phyloP scores from a whole-genome alignment of 306 rosid genomes.

The Prunus mume region DNA sequence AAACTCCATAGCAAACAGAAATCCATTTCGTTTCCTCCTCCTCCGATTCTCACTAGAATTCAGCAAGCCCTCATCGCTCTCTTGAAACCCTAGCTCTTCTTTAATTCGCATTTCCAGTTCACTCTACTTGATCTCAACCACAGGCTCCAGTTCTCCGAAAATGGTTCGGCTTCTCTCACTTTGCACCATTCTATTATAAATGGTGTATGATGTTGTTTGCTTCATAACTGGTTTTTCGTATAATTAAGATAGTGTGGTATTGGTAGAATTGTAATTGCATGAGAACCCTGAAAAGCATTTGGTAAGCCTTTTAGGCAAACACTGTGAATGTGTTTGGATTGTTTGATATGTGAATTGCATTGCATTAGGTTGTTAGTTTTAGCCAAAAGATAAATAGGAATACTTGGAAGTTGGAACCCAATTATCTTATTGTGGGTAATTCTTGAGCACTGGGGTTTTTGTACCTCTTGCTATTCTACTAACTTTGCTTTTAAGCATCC shows the following conservation, averaged over 20 bases:
- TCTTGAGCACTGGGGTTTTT: background rate
- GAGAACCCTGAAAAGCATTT: background rate
- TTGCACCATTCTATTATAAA: background rate
- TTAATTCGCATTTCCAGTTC: background rate
- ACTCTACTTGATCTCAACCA: background rate
- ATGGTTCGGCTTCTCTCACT: slow-evolving; percentile 2
- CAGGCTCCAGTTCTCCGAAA: background rate
- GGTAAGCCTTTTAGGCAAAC: background rate
- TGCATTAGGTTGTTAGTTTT: background rate
- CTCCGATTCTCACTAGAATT: background rate
- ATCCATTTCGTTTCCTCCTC: background rate
- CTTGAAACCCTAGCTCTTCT: background rate
- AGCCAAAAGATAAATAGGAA: background rate
- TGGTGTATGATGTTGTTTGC: background rate
- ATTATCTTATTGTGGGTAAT: background rate
- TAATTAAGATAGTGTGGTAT: background rate
- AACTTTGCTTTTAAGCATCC: background rate
- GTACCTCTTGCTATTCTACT: background rate
- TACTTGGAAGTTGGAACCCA: background rate
- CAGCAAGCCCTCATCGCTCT: background rate
- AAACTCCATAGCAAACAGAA: background rate
- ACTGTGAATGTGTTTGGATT: background rate
- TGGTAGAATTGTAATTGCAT: background rate
- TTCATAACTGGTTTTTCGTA: too few species aligned
- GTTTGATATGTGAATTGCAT: background rate